Base-by-base conservation (phyloP, 108 stramenopile genomes). In the Nannochloropsis oceanica region DNA sequence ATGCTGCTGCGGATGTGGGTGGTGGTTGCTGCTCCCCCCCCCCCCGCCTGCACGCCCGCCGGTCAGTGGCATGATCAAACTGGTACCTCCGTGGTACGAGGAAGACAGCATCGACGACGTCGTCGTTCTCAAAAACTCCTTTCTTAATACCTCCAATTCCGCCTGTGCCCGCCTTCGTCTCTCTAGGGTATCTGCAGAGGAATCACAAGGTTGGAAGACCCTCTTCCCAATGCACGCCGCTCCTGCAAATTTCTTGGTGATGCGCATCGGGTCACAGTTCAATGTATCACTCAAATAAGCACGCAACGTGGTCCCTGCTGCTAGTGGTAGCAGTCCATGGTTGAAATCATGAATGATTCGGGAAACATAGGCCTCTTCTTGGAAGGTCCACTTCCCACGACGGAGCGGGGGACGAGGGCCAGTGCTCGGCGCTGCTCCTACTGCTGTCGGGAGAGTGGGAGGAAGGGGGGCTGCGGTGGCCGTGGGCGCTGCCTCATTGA, bases 181-280 rank as follows among this genome's bases (percentile, higher is more conserved):
- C 59, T 73, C 59, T 10, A 73, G 59, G 22, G 59, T 73, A n/a
- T 73, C 59, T 7, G 59, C 22, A n/a, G 18, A n/a, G 59, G 59
- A 73, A n/a, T 73, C 59, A n/a, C 59, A 73, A n/a, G 59, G 59
- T 73, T 73, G 59, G 59, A 73, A 73, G 5, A 73, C 59, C 25
- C 26, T 24, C 79, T 84, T 84, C 25, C 84, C 84, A 20, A 85
- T 85, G 43, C 44, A 81, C 3, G 20, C 25, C 2, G 24, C 80
- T 10, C 96, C 96, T 13, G 94, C 92, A 83, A 92, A 96, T 89
- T 97, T 97, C 88, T 97, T 97, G 26, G 96, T 95, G 87, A 97
- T 95, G 8, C 96, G 90, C 95, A 96, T 96, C 8, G 96, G 96
- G 89, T 96, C 94, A 86, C 96, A 97, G 79, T 93, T 92, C 27